Base-by-base conservation (phyloP, 2,329 filamentous ascomycete genomes). In the Thelonectria discophora region DNA sequence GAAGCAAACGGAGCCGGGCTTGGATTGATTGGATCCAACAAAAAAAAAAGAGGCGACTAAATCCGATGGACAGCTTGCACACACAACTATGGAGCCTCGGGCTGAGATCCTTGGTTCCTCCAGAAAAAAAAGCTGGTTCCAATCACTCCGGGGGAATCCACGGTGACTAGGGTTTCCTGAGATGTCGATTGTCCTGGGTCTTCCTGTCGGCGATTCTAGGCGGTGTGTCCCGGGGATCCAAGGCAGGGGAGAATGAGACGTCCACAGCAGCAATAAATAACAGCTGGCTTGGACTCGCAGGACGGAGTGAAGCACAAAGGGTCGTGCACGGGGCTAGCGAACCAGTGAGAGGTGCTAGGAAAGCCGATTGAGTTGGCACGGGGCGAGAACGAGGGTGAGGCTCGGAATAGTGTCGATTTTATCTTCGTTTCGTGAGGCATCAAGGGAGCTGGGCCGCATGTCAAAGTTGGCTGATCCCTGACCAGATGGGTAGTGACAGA, bases 401-500 rank as follows among this genome's bases (percentile, higher is more conserved):
- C 64, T 67, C 56, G 70, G 70, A 72, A 69, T 61, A 63, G 60
- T 55, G 64, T 63, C 62, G 66, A 70, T 70, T 72, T 65, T 72
- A 72, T 72, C 69, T 72, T 72, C 63, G 68, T 69, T 37, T 67
- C 67, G 70, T 70, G 70, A 72, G 70, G 65, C 67, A 69, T 63
- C 67, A 70, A 70, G 66, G 62, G 57, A 64, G 57, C 63, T 66
- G 61, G 66, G 65, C 68, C 63, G 70, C 69, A 71, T 69, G 67
- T 69, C 66, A 69, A 57, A 68, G 67, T 45, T 66, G 68, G 61
- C 53, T 56, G 67, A 71, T 65, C 70, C 70, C 68, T 49, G 66
- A 59, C 62, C 57, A 62, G 66, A 68, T 68, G 66, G 57, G 11
- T 45, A 58, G 68, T 65, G 62, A 67, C 62, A 67, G 55, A 57